A percentile compares a stretch with the other conserved stretches of the same genome.
Evolutionary conservation across 495 filamentous ascomycete species (phyloP).

Genomic region (Talaromyces trachyspermus): DNA sequence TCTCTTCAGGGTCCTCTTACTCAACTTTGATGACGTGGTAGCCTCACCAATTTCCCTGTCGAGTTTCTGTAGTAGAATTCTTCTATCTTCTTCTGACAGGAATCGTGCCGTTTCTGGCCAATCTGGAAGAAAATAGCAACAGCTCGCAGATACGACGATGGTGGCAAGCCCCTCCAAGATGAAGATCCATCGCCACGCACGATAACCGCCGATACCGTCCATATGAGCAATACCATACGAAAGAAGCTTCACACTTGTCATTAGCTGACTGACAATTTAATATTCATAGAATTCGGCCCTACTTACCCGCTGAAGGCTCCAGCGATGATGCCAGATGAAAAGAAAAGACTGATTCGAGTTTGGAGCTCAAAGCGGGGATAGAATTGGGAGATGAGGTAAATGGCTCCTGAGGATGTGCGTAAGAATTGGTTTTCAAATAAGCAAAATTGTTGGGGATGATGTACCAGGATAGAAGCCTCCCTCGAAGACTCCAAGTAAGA

Average conservation of each 20-base stretch:
- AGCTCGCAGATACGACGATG: conserved; percentile 31
- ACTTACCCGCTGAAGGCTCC: conserved; percentile 56
- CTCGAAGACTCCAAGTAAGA: conserved; percentile 48
- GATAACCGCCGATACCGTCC: conserved; percentile 28
- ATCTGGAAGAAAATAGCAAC: conserved; percentile 42
- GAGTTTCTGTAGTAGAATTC: conserved; percentile 34
- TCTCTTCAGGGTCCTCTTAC: too few species aligned
- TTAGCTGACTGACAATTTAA: too few species aligned
- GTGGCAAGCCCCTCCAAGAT: conserved; percentile 48
- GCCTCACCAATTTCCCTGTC: conserved; percentile 24
- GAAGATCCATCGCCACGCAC: conserved; percentile 51
- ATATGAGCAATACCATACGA: conserved; percentile 49
- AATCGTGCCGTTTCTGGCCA: conserved; percentile 35
- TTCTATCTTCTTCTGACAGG: conserved; percentile 33
- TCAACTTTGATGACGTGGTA: too few species aligned
- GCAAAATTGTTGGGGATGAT: too few species aligned
- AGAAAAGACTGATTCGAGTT: conserved; percentile 46
- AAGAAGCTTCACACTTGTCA: too few species aligned
- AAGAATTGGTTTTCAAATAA: too few species aligned
- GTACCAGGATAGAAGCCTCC: conserved; percentile 47
- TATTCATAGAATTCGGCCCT: too few species aligned
- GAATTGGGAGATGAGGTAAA: conserved; percentile 48
- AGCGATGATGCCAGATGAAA: conserved; percentile 42
- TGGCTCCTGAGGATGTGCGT: conserved; percentile 32
- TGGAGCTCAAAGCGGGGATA: conserved; percentile 46